Conservation (phyloP, 331 rosid species). For the Rhamnella rubrinervis region DNA sequence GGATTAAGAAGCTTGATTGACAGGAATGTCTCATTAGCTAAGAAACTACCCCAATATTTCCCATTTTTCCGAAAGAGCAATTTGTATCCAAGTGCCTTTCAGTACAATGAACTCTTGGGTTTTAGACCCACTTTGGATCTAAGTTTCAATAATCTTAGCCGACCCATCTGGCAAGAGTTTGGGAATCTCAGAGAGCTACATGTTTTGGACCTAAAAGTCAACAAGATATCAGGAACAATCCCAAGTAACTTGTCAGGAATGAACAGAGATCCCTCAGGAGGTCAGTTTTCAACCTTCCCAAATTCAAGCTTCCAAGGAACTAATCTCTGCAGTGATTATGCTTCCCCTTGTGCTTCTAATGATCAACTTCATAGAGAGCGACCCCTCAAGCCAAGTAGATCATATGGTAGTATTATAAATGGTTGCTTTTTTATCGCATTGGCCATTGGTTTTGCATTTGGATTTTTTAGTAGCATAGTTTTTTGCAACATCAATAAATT, state of each 20-base stretch:
- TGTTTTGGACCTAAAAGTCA: conserved; percentile 15
- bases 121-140: conserved; percentile 26
- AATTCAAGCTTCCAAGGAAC: conserved; percentile 35
- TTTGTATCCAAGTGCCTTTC: conserved; percentile 7
- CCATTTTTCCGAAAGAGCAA: conserved; percentile 28
- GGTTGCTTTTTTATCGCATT: not conserved
- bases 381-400: not conserved
- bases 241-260: conserved; percentile 22
- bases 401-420: not conserved
- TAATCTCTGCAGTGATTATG: conserved; percentile 11
- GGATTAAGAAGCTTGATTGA: conserved; percentile 11
- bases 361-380: not conserved
- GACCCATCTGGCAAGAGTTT: conserved; percentile 35
- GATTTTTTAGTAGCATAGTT: not conserved
- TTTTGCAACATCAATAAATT: no score
- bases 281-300: conserved; percentile 33
- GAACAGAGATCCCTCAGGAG: conserved; percentile 26
- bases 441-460: not conserved
- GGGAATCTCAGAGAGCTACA: conserved; percentile 29
- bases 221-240: conserved; percentile 29
- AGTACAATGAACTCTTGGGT: conserved; percentile 31
- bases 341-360: not conserved
- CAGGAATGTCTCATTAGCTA: conserved; percentile 2
- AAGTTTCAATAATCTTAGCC: conserved; percentile 23
- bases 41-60: conserved; percentile 25